These are phyloP conservation scores for Venturia nashicola DNA, from an alignment of 2,329 filamentous ascomycete species.

Conservation along the genomic window DNA sequence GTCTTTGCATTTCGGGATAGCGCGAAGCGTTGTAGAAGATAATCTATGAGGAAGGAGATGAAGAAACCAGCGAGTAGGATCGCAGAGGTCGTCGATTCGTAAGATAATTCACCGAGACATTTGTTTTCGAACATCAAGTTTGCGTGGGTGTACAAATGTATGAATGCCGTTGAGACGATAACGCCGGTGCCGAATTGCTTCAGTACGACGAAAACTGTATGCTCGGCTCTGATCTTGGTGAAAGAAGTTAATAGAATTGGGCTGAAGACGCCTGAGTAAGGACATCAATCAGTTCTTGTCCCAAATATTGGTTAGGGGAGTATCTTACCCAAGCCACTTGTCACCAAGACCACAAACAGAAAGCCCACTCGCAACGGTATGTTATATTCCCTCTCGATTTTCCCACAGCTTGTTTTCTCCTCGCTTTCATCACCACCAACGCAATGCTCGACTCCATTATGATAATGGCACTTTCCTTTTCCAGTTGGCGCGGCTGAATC, in stretches of 20 bases:
- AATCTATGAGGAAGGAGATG: constrained; percentile 61
- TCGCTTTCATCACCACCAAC: constrained; percentile 36
- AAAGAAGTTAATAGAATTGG: constrained; percentile 53
- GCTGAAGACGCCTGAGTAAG: constrained; percentile 41
- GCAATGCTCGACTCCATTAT: constrained; percentile 62
- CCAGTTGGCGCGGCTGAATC: constrained; percentile 15
- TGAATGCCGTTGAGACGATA: constrained; percentile 58
- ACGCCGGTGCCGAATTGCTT: constrained; percentile 65
- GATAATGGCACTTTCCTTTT: constrained; percentile 52
- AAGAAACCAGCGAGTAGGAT: constrained; percentile 65
- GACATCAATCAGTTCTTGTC: constrained; percentile 19
- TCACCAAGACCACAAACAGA: constrained; percentile 1
- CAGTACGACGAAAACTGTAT: constrained; percentile 46
- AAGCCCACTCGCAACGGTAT: constrained; percentile 52
- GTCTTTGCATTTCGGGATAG: neutral
- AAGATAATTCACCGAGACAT: constrained; percentile 53
- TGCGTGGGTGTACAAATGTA: constrained; percentile 57
- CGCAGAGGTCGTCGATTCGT: constrained; percentile 57
- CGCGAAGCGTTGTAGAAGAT: constrained; percentile 17
- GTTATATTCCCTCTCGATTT: constrained; percentile 47
- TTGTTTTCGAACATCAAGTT: constrained; percentile 59
- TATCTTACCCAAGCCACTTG: neutral
- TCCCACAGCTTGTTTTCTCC: constrained; percentile 32
- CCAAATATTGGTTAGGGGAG: neutral
- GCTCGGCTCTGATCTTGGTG: constrained; percentile 37